Conservation (phyloP, 2,329 filamentous ascomycete species). For the Trichocomaceae sp. region DNA sequence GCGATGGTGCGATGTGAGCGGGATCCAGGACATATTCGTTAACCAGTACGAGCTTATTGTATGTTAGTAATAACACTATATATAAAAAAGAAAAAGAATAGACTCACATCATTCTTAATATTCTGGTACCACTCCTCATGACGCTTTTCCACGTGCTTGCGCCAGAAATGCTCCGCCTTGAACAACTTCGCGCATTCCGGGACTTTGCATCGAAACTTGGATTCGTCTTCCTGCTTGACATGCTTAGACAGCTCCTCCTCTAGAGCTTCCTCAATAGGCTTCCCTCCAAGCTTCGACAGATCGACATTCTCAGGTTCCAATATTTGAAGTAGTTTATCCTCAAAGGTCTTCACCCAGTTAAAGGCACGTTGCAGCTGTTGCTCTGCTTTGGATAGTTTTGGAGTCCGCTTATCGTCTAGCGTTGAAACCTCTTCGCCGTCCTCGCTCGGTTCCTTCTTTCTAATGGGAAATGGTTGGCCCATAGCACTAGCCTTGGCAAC, state of each 20-base stretch:
- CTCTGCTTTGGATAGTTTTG: conserved; percentile 68
- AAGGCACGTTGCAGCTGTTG: conserved; percentile 90
- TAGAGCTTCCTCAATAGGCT: conserved; percentile 74
- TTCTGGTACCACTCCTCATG: conserved; percentile 80
- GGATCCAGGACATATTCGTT: conserved; percentile 94
- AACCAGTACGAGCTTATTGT: conserved; percentile 72
- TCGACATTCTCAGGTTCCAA: conserved; percentile 85
- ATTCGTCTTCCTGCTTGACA: conserved; percentile 95
- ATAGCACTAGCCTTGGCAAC: conserved; percentile 78
- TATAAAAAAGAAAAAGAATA: not conserved
- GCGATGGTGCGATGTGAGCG: conserved; percentile 84
- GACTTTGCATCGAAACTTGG: conserved; percentile 94
- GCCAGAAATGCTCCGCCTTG: conserved; percentile 96
- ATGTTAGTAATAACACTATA: conserved; percentile 18
- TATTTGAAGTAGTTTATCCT: conserved; percentile 91
- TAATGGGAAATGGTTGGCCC: conserved; percentile 76
- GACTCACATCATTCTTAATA: conserved; percentile 73
- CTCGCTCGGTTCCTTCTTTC: conserved; percentile 61
- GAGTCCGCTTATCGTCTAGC: conserved; percentile 65
- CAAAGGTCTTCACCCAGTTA: conserved; percentile 98
- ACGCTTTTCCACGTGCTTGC: conserved; percentile 94
- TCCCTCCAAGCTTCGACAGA: conserved; percentile 83
- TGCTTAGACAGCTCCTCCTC: conserved; percentile 79
- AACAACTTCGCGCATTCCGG: conserved; percentile 95
- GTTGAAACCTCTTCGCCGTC: conserved; percentile 61